A percentile compares a stretch with the other conserved stretches of the same genome.
Evolutionary conservation across 345 rosid genomes (phyloP).

Genomic region (rapeseed (Brassica napus)): DNA sequence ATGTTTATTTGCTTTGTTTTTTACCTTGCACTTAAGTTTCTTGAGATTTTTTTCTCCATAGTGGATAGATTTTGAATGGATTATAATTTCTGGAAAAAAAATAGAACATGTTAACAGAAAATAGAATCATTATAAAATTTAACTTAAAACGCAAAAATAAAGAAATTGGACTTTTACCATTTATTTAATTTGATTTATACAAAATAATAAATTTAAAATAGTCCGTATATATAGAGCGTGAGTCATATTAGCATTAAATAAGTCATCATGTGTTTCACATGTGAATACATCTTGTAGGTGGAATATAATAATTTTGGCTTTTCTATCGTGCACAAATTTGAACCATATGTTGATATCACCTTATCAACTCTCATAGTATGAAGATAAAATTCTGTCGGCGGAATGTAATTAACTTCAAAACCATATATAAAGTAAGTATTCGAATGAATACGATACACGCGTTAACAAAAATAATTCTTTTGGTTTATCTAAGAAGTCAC

Average conservation of each 20-base stretch:
- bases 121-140: neutral
- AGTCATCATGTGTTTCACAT: slow-evolving; percentile 34
- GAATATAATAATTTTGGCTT: neutral
- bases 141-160: neutral
- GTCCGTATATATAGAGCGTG: neutral
- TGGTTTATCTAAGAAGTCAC: neutral
- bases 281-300: slow-evolving; percentile 14
- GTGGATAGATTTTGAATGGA: neutral
- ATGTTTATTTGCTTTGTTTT: neutral
- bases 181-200: neutral
- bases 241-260: neutral
- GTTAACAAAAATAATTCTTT: no score
- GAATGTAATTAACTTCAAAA: neutral
- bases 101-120: neutral
- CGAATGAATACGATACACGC: neutral
- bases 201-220: neutral
- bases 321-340: slow-evolving; percentile 4
- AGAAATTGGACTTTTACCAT: neutral
- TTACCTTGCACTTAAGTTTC: neutral
- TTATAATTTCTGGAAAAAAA: neutral
- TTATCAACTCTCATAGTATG: neutral
- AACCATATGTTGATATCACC: slow-evolving; percentile 7
- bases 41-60: neutral
- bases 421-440: neutral
- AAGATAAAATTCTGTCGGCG: neutral